Conservation (phyloP, 371 early-diverging fungal genomes). For the Zopfochytrium polystomum region DNA sequence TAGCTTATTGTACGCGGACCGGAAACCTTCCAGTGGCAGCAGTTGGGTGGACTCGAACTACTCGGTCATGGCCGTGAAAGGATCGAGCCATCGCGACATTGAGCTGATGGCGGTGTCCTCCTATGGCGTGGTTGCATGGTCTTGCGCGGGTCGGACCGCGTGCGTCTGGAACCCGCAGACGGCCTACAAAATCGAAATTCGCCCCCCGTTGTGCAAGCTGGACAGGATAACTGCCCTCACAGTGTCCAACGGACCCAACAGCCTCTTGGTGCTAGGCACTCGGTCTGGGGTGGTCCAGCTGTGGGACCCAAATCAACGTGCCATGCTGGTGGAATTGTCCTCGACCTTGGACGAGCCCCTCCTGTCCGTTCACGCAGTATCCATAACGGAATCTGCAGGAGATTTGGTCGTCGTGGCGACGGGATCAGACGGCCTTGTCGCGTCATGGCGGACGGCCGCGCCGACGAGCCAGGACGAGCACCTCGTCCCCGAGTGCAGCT, state of each 20-base stretch:
- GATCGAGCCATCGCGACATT: conserved; percentile 1
- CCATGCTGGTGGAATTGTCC: background rate
- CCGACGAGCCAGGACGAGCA: background rate
- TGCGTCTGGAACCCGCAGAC: conserved; percentile 14
- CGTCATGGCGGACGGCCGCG: conserved; percentile 9
- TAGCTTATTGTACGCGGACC: background rate
- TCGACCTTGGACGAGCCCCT: background rate
- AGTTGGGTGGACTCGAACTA: background rate
- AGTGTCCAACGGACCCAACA: background rate
- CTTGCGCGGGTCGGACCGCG: conserved; percentile 4
- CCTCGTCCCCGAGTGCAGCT: background rate
- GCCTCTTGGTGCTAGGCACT: background rate
- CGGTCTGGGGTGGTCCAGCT: conserved; percentile 2
- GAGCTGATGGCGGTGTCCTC: background rate
- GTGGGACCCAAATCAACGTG: conserved; percentile 8
- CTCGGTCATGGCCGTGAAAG: background rate
- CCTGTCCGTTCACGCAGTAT: background rate
- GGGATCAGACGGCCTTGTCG: conserved; percentile 11
- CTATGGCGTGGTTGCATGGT: conserved; percentile 12
- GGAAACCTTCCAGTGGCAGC: background rate
- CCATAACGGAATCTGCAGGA: background rate
- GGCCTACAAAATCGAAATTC: background rate
- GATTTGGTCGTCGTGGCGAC: background rate
- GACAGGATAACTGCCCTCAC: background rate
- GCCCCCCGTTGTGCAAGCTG: background rate